Percentiles rank a stretch among this genome's conserved stretches.
Conservation (phyloP, 805 yeast genomes). For the Nakazawaea pomicola region DNA sequence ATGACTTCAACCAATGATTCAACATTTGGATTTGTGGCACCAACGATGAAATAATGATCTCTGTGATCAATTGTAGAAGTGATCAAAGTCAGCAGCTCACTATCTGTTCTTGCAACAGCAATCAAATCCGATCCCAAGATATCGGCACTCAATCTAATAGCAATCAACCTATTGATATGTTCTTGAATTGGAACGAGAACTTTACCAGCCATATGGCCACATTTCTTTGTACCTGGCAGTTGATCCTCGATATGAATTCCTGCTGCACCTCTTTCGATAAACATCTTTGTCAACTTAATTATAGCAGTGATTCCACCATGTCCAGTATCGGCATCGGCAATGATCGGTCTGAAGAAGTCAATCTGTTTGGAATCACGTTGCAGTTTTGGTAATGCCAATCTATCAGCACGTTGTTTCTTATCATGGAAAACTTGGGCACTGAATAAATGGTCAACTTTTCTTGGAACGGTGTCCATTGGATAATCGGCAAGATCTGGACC, state of each 20-base stretch:
- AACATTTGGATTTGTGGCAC: constrained; percentile 81
- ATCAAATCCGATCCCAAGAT: constrained; percentile 83
- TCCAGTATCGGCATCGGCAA: constrained; percentile 98
- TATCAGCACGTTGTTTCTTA: constrained; percentile 88
- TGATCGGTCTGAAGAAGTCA: constrained; percentile 89
- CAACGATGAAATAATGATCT: constrained; percentile 89
- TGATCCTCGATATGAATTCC: constrained; percentile 99
- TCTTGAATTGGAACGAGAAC: constrained; percentile 97
- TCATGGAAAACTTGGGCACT: constrained; percentile 97
- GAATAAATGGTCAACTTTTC: constrained; percentile 95
- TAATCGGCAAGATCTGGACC: constrained; percentile 98
- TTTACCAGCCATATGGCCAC: constrained; percentile 99
- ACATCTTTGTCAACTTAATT: constrained; percentile 90
- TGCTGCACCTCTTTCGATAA: constrained; percentile 97
- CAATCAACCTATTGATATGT: constrained; percentile 90
- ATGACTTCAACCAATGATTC: constrained; percentile 71
- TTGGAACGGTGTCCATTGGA: constrained; percentile 98
- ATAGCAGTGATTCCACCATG: constrained; percentile 98
- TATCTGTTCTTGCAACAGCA: constrained; percentile 92
- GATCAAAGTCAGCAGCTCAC: constrained; percentile 94
- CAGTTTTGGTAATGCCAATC: constrained; percentile 54
- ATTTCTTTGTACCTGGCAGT: constrained; percentile 97
- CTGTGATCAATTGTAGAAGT: constrained; percentile 92
- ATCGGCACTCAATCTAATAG: constrained; percentile 94
- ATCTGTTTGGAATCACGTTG: constrained; percentile 68